A percentile compares a stretch with the other conserved stretches of the same genome.
Evolutionary conservation across 805 yeast species (phyloP).

Genomic region (Saturnispora sanitii): DNA sequence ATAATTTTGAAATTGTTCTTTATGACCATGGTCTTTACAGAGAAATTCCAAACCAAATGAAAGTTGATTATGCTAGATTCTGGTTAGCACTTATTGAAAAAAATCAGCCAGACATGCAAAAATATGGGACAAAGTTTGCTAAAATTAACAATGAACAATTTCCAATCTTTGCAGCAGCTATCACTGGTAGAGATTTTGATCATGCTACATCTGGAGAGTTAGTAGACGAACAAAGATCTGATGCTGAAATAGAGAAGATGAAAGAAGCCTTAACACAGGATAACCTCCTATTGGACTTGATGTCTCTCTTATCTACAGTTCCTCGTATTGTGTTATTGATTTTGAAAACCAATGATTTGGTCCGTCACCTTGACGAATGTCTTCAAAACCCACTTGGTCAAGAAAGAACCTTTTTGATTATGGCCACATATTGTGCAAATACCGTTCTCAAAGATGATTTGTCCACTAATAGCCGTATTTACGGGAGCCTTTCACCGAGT

Average conservation of each 20-base stretch:
- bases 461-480: conserved; percentile 6
- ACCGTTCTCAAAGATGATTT: conserved; percentile 61
- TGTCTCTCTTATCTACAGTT: conserved; percentile 66
- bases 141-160: conserved; percentile 69
- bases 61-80: conserved; percentile 77
- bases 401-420: conserved; percentile 75
- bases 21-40: conserved; percentile 95
- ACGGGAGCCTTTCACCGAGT: conserved; percentile 14
- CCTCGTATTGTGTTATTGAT: conserved; percentile 83
- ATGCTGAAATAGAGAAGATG: conserved; percentile 61
- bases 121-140: conserved; percentile 72
- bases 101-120: conserved; percentile 54
- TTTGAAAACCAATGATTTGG: conserved; percentile 87
- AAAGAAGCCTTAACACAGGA: conserved; percentile 50
- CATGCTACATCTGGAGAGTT: conserved; percentile 62
- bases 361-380: conserved; percentile 79
- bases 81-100: conserved; percentile 84
- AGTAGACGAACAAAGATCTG: conserved; percentile 36
- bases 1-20: conserved; percentile 82
- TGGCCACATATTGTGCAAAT: conserved; percentile 83
- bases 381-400: conserved; percentile 77
- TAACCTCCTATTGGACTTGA: conserved; percentile 60
- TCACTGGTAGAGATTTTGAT: conserved; percentile 86
- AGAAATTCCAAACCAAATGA: conserved; percentile 64
- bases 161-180: conserved; percentile 81